Evolutionary conservation across 257 asterid genomes (phyloP).

Genomic region (Phtheirospermum japonicum): DNA sequence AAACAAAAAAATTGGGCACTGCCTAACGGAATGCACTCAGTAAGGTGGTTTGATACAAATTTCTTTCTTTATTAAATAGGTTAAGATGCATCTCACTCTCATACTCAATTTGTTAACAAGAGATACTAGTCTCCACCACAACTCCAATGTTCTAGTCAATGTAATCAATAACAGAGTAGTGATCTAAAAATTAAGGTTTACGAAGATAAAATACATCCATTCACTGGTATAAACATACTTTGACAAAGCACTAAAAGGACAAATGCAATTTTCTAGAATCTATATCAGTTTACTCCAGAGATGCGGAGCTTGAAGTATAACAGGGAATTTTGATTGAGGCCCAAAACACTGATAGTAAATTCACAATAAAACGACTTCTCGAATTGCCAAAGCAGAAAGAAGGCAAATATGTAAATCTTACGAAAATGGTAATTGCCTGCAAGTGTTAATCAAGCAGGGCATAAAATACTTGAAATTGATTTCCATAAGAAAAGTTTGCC

Average conservation of each 20-base stretch:
- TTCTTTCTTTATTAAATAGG: no score
- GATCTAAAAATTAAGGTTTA: conserved; percentile 1
- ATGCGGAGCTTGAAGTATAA: conserved; percentile 5
- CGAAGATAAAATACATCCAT: conserved; percentile 14
- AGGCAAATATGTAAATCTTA: background rate
- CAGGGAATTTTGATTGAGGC: background rate
- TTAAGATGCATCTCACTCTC: no score
- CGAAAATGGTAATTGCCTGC: background rate
- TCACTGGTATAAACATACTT: background rate
- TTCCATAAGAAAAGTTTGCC: no score
- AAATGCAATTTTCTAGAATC: background rate
- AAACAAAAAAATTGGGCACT: no score
- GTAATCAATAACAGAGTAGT: no score
- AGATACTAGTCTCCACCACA: background rate
- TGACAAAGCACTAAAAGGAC: conserved; percentile 1
- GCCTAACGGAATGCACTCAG: no score
- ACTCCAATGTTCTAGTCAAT: background rate
- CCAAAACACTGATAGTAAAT: background rate
- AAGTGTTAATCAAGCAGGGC: no score
- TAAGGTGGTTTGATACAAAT: no score
- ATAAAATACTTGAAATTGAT: no score
- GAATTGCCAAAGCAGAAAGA: conserved; percentile 2
- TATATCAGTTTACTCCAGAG: conserved; percentile 15
- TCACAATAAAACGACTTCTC: background rate
- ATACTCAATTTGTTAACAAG: background rate